These are phyloP conservation scores for Akanthomyces dipterigenus DNA, from an alignment of 2,329 filamentous ascomycete genomes.

Conservation along the genomic window DNA sequence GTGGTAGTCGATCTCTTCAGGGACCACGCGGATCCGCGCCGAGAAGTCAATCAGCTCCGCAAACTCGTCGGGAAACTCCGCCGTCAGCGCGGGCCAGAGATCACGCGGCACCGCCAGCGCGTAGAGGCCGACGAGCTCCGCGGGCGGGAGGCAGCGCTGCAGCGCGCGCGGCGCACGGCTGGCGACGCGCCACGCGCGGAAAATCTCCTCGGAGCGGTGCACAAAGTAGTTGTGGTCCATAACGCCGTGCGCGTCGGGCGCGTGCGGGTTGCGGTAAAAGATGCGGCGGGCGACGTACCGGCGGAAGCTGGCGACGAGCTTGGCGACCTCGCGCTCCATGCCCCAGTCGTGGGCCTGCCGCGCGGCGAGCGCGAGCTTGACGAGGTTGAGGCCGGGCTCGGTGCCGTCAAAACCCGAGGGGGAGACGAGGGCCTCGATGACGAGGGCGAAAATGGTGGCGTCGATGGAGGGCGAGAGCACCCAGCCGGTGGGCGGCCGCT, in stretches of 20 bases:
- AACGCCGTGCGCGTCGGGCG: constrained; percentile 23
- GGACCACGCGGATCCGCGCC: not conserved
- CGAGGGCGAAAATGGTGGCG: constrained; percentile 17
- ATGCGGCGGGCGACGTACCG: constrained; percentile 20
- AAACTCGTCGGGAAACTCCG: constrained; percentile 12
- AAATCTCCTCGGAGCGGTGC: constrained; percentile 21
- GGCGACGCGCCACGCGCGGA: constrained; percentile 17
- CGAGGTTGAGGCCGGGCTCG: constrained; percentile 19
- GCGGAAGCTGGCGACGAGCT: constrained; percentile 14
- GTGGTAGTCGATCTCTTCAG: constrained; percentile 7
- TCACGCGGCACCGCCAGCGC: constrained; percentile 10
- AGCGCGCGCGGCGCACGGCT: not conserved
- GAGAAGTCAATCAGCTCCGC: constrained; percentile 7
- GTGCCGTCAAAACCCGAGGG: constrained; percentile 16
- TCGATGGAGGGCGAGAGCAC: constrained; percentile 8
- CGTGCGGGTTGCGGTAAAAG: constrained; percentile 21
- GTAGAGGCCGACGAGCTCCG: constrained; percentile 13
- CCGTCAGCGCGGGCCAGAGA: constrained; percentile 14
- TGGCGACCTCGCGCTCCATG: constrained; percentile 17
- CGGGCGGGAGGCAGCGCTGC: not conserved
- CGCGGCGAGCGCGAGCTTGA: constrained; percentile 16
- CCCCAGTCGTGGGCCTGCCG: constrained; percentile 13
- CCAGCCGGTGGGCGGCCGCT: constrained; percentile 12
- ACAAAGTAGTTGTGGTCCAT: constrained; percentile 15
- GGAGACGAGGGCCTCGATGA: constrained; percentile 16